Evolutionary conservation across 768 basidiomycete genomes (phyloP), one percentile per base, ranked within the genome.

Genomic region (Inosperma sp.): DNA sequence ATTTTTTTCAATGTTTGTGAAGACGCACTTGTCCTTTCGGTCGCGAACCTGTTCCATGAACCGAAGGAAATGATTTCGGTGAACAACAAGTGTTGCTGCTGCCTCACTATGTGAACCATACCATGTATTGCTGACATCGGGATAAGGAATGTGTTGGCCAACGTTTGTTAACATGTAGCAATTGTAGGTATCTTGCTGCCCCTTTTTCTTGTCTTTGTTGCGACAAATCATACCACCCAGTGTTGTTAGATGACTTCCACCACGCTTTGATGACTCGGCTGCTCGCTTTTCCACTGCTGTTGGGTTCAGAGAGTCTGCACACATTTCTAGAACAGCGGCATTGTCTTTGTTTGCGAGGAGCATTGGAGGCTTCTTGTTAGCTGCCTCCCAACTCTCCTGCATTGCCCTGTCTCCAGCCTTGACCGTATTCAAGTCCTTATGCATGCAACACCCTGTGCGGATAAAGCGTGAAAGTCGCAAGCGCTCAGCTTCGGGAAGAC

Each of bases 381-480:
- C 19, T 27, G 36, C 29, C 16, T 14, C 34, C 61, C 62, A 66
- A 6, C 41, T 52, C 2, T 17, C 50, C 31, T 23, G 31, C 62
- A 65, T 60, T 14, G 22, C 36, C 4, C 26, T 35, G 19, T 53
- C 55, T 3, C 65, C 64, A 27, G 52, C 62, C 26, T 64, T 60
- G 40, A 65, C 27, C 6, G 36, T 34, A 41, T 65, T 66, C 12
- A 61, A 23, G 10, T 66, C 62, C 55, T 66, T 65, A 43, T 68
- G 66, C 64, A 65, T 65, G 27, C 60, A 60, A 46, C 67, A 68
- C 1, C 65, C 67, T 3, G 56, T 46, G 53, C 65, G 61, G 16
- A 68, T 44, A 37, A 63, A 66, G 2, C 52, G 45, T 17, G 51
- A 52, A 6, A 56, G 26, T 16, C 25, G 25, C 6, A 21, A 16